These are phyloP conservation scores for Pseudogymnoascus sp. DNA, from an alignment of 2,329 filamentous ascomycete genomes.

Conservation along the genomic window DNA sequence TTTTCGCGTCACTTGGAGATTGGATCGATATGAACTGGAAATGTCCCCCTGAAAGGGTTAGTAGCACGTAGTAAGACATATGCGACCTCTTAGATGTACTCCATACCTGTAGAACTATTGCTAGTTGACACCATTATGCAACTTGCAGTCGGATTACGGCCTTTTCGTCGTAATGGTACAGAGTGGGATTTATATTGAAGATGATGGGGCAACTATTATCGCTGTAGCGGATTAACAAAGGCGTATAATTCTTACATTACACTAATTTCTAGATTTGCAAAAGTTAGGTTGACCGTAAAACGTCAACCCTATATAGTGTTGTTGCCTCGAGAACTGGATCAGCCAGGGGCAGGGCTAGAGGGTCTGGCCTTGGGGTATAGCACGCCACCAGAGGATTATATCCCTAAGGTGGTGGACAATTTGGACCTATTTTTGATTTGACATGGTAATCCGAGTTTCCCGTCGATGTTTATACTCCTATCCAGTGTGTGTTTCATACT, in stretches of 20 bases:
- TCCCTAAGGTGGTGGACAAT: background rate
- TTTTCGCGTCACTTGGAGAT: slow-evolving; percentile 17
- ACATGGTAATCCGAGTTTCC: background rate
- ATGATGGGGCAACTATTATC: background rate
- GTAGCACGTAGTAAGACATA: background rate
- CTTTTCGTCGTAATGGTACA: background rate
- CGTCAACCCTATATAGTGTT: background rate
- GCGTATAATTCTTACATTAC: background rate
- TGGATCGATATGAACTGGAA: slow-evolving; percentile 21
- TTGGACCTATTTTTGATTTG: background rate
- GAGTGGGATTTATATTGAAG: background rate
- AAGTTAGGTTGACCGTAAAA: background rate
- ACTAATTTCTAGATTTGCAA: background rate
- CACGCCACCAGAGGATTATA: background rate
- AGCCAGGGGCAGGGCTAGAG: no score
- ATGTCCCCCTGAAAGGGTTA: slow-evolving; percentile 8
- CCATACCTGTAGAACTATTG: background rate
- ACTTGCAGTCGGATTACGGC: background rate
- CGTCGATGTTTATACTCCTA: no score
- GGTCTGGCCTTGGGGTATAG: background rate
- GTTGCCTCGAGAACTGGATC: no score
- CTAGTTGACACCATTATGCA: background rate
- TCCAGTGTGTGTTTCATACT: background rate
- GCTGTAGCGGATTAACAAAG: background rate
- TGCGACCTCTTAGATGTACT: background rate